These are phyloP conservation scores for Coniella vitis DNA, from an alignment of 2,329 filamentous ascomycete genomes.

Conservation along the genomic window DNA sequence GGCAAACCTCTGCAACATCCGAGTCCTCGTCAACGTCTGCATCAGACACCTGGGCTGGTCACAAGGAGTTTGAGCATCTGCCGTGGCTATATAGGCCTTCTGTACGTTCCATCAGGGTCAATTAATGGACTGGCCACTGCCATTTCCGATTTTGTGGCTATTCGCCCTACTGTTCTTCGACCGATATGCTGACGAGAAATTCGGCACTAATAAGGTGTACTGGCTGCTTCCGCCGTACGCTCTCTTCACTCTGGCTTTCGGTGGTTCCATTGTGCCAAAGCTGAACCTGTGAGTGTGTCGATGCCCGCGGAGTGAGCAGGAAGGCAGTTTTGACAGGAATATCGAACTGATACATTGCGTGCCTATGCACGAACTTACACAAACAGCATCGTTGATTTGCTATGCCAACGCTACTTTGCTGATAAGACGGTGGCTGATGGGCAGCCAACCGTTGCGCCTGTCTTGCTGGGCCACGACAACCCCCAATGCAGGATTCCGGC, in stretches of 20 bases:
- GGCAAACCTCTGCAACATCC: constrained; percentile 16
- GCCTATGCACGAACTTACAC: too few relatives aligned
- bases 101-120: constrained; percentile 38
- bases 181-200: constrained; percentile 21
- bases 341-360: constrained; percentile 7
- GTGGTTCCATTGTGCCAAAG: constrained; percentile 77
- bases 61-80: constrained; percentile 52
- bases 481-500: constrained; percentile 73
- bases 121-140: too few relatives aligned
- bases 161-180: too few relatives aligned
- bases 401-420: constrained; percentile 77
- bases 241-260: constrained; percentile 78
- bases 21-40: constrained; percentile 8
- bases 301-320: neutral
- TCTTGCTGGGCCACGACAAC: constrained; percentile 64
- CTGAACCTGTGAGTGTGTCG: constrained; percentile 60
- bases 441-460: constrained; percentile 51
- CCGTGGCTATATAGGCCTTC: constrained; percentile 59
- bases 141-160: too few relatives aligned
- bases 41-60: constrained; percentile 38
- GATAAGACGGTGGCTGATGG: constrained; percentile 56
- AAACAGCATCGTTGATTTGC: constrained; percentile 62
- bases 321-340: neutral
- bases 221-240: constrained; percentile 80
- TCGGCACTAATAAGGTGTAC: constrained; percentile 57